Base-by-base conservation (phyloP, 1,139 yeast species). In the Insectozyma bohioensis region DNA sequence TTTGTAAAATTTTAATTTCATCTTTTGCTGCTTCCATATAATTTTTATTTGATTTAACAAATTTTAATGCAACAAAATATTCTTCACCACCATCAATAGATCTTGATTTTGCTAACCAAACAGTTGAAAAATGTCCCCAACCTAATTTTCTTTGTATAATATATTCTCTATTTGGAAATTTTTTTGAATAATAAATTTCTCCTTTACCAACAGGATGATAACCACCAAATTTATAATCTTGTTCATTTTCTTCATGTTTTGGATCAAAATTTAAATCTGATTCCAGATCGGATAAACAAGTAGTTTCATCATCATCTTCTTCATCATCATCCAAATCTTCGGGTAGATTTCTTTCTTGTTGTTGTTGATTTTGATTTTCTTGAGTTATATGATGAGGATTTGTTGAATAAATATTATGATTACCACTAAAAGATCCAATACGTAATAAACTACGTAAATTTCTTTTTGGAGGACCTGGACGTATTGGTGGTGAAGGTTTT, bases 91-190 rank as follows among this genome's bases (percentile, higher is more conserved):
- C 8, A 10, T 13, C 10, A 4, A 54, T 58, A 41, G 52, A 61
- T 43, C 61, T 54, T 33, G 61, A 61, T 30, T 66, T 54, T 6
- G 94, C 92, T 17, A 86, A 65, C 95, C 95, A 86, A 20, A 86
- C 95, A 2, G 95, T 85, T 20, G 88, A 79, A 51, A 86, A 86
- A 55, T 86, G 95, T 28, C 95, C 95, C 95, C 95, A 85, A 6
- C 95, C 95, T 11, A 67, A 49, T 43, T 66, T 66, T 13, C 69
- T 48, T 12, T 65, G 53, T 17, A 65, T 48, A 2, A 65, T 56
- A 46, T 67, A 67, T 26, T 50, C 51, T 7, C 46, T 36, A 20
- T 48, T 42, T 2, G 54, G 45, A 4, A 45, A 22, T 33, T 54
- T 56, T 30, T 48, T 46, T 25, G 65, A 58, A 36, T 56, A 56